These are phyloP conservation scores for Pythium insidiosum DNA, from an alignment of 352 stramenopile species.

Conservation along the genomic window DNA sequence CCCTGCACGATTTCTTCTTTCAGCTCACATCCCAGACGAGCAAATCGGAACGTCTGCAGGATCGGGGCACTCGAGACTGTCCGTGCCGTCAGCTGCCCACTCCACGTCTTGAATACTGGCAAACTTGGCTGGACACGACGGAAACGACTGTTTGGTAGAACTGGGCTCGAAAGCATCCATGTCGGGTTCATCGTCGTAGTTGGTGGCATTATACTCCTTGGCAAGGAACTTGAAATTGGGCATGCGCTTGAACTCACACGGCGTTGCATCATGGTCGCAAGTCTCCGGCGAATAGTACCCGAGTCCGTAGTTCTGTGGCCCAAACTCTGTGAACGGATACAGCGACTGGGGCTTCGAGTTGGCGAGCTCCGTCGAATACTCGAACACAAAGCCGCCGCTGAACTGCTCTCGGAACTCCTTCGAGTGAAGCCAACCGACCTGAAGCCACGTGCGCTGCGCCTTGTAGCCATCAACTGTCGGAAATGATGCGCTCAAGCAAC, in stretches of 20 bases:
- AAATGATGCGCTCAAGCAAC: slow-evolving; percentile 58
- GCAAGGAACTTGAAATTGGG: slow-evolving; percentile 71
- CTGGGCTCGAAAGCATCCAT: slow-evolving; percentile 22
- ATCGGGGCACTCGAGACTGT: background rate
- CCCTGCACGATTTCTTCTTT: too few species aligned
- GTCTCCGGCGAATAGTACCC: slow-evolving; percentile 72
- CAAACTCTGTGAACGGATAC: slow-evolving; percentile 72
- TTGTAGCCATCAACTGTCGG: slow-evolving; percentile 47
- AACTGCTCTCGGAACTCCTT: slow-evolving; percentile 43
- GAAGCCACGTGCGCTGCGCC: slow-evolving; percentile 53
- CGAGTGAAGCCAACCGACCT: slow-evolving; percentile 48
- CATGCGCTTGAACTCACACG: slow-evolving; percentile 67
- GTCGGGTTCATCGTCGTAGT: slow-evolving; percentile 20
- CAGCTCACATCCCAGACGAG: too few species aligned
- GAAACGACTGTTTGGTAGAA: background rate
- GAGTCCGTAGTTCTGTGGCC: slow-evolving; percentile 77
- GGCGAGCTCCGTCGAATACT: slow-evolving; percentile 72
- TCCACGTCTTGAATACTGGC: slow-evolving; percentile 21
- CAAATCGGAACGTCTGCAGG: too few species aligned
- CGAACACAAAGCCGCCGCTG: slow-evolving; percentile 67
- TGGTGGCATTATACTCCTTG: slow-evolving; percentile 35
- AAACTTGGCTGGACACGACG: slow-evolving; percentile 23
- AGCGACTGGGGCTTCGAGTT: slow-evolving; percentile 43
- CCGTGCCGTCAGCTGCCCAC: slow-evolving; percentile 15
- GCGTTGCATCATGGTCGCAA: slow-evolving; percentile 46